Base-by-base conservation (phyloP, 2,329 filamentous ascomycete species). In the Tolypocladium ovalisporum region DNA sequence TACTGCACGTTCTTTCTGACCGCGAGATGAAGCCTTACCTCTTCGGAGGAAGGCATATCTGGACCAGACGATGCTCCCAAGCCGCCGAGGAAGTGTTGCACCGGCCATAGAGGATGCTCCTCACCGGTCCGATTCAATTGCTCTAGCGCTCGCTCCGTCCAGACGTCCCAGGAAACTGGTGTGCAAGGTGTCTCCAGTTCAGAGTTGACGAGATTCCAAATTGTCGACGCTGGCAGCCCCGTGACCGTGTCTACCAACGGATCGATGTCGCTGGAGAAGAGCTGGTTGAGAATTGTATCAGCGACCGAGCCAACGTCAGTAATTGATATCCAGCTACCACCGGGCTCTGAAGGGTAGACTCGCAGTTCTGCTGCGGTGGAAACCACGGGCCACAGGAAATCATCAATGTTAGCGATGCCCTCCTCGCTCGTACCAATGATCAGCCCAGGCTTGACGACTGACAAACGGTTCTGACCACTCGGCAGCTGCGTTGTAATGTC, bases 301-400 rank as follows among this genome's bases (percentile, higher is more conserved):
- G 42, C 42, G 4, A 44, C 42, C 7, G 42, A 44, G 42, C 42
- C 42, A 13, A 44, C 42, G 42, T 44, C 42, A 6, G 42, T 27
- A 22, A 44, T 8, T 10, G 22, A 24, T 13, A 44, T 44, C 22
- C 42, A 44, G 10, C 22, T 17, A 24, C 27, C 17, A 1, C 12
- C 22, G 1, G 42, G 22, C 22, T 44, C 42, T 13, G 15, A 6
- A 1, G 42, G 42, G 42, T 44, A 27, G 27, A 44, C 3, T n/a
- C 13, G 42, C 42, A 44, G 27, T 4, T n/a, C 36, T 15, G 49
- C 35, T 17, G 51, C 52, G 4, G 51, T 52, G 12, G 47, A 59
- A 2, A 60, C 58, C 22, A 61, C 39, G 35, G 61, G 56, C 62
- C 62, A 64, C 3, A 62, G 49, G 24, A 60, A 60, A 32, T 64